A percentile compares a stretch with the other conserved stretches of the same genome.
Evolutionary conservation across 2,329 filamentous ascomycete genomes (phyloP).

Genomic region (Nemania diffusa): DNA sequence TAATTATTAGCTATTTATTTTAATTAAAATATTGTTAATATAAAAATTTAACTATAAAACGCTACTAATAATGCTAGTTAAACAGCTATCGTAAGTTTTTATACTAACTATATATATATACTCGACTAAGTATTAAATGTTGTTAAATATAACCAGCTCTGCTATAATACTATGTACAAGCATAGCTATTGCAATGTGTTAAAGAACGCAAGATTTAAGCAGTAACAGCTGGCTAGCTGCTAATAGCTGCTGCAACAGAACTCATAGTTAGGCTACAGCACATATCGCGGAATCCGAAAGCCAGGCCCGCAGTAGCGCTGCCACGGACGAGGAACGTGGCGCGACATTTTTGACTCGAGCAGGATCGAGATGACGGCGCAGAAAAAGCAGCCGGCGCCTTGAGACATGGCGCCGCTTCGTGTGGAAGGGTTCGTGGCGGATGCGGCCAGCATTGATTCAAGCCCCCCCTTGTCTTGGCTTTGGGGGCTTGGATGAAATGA

Average conservation of each 20-base stretch:
- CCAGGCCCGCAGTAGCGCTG: constrained; percentile 20
- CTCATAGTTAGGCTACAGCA: neutral
- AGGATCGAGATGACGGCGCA: no score
- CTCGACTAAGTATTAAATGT: neutral
- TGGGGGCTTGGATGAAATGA: no score
- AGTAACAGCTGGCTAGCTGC: neutral
- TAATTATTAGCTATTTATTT: neutral
- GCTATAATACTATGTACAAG: constrained; percentile 8
- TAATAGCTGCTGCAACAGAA: constrained; percentile 12
- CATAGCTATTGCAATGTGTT: constrained; percentile 20
- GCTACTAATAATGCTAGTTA: constrained; percentile 1
- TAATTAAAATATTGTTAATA: neutral
- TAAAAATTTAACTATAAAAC: neutral
- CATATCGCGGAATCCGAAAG: constrained; percentile 17
- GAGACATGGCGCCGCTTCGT: no score
- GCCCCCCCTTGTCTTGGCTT: no score
- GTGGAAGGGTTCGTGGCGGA: no score
- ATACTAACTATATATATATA: neutral
- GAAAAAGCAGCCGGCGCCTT: no score
- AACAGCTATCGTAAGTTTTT: neutral
- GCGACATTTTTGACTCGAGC: no score
- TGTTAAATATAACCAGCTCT: constrained; percentile 6
- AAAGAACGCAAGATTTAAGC: constrained; percentile 1
- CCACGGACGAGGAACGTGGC: no score
- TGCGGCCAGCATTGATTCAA: no score